Evolutionary conservation across 2,329 filamentous ascomycete genomes (phyloP).

Genomic region (Penicillium griseofulvum): DNA sequence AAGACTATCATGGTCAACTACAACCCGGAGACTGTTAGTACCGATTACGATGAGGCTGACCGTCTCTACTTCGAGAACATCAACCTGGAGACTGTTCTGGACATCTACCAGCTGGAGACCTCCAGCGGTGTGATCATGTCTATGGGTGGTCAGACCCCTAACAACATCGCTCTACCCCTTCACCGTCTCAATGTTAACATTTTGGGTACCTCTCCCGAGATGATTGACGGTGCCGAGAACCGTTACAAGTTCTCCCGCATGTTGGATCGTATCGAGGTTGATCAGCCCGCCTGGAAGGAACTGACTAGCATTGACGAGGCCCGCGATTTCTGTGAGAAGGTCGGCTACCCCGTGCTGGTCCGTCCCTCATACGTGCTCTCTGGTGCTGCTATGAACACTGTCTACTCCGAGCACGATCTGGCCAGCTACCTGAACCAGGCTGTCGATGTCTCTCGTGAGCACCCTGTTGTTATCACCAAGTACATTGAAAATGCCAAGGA

Average conservation of each 20-base stretch:
- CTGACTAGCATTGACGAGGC: conserved; percentile 93
- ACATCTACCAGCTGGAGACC: conserved; percentile 86
- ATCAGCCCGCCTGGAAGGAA: conserved; percentile 98
- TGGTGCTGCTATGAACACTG: conserved; percentile 98
- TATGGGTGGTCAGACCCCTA: conserved; percentile 96
- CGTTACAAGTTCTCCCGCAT: conserved; percentile 98
- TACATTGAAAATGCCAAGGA: conserved; percentile 99
- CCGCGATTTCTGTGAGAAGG: conserved; percentile 78
- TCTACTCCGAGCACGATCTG: conserved; percentile 92
- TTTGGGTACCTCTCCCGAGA: conserved; percentile 92
- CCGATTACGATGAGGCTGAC: conserved; percentile 94
- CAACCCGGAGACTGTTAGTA: conserved; percentile 85
- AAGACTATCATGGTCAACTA: conserved; percentile 98
- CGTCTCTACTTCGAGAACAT: conserved; percentile 96
- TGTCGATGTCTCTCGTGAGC: conserved; percentile 86
- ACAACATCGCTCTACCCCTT: conserved; percentile 92
- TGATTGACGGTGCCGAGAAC: conserved; percentile 98
- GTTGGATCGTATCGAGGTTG: conserved; percentile 89
- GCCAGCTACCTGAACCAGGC: conserved; percentile 87
- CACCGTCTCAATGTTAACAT: conserved; percentile 88
- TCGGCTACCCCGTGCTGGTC: conserved; percentile 90
- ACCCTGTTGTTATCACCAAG: conserved; percentile 98
- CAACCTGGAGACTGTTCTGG: conserved; percentile 81
- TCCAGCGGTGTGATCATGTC: conserved; percentile 84
- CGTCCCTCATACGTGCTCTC: conserved; percentile 96